Evolutionary conservation across 2,329 filamentous ascomycete species (phyloP).

Genomic region (Phaeophleospora eucalypticola): DNA sequence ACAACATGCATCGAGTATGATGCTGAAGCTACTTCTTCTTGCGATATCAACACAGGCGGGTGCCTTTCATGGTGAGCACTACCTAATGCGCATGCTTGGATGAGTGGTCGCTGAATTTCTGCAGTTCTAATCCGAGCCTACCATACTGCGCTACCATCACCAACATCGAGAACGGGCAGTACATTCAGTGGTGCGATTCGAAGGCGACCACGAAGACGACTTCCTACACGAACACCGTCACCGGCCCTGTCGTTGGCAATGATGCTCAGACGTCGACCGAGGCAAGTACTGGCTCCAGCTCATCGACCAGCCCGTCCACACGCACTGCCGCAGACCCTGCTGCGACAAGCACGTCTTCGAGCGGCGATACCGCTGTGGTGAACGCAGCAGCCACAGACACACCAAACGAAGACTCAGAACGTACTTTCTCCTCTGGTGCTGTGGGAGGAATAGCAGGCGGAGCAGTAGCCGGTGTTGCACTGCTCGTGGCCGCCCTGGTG

Average conservation of each 20-base stretch:
- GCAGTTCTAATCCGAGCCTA: constrained; percentile 1
- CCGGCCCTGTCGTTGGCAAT: too few species aligned
- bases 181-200: constrained; percentile 1
- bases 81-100: too few species aligned
- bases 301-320: too few species aligned
- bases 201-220: neutral
- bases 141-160: constrained; percentile 9
- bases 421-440: neutral
- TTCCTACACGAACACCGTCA: too few species aligned
- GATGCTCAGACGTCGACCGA: too few species aligned
- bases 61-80: constrained; percentile 16
- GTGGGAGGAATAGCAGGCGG: constrained; percentile 4
- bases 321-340: too few species aligned
- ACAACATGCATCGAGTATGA: constrained; percentile 18
- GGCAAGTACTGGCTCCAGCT: too few species aligned
- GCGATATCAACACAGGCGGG: constrained; percentile 18
- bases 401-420: neutral
- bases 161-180: constrained; percentile 1
- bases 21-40: constrained; percentile 2
- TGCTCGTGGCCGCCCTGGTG: constrained; percentile 5
- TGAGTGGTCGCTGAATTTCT: neutral
- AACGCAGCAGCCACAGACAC: neutral
- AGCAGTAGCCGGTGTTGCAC: constrained; percentile 1
- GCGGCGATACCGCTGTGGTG: neutral
- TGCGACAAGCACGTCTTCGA: too few species aligned